Evolutionary conservation across 352 stramenopile genomes (phyloP), one percentile per base, ranked within the genome.

Genomic region (Albugo laibachii): DNA sequence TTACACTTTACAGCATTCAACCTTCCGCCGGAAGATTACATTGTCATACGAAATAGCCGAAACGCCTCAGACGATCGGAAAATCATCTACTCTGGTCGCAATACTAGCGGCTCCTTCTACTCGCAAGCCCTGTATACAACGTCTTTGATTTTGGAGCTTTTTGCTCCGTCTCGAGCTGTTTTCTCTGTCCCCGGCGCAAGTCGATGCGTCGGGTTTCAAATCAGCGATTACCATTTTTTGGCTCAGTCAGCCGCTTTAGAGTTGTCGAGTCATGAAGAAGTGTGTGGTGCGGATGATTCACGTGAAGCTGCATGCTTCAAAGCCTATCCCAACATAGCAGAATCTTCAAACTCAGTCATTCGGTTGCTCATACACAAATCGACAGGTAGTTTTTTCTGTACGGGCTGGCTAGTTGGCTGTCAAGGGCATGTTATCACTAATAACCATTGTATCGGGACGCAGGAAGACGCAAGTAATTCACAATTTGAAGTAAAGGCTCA

Each of bases 371-470:
- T 81, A 27, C 70, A 83, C 56, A 83, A 83, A 45, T 36, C 42
- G 34, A 53, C 45, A 18, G 57, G 61, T 2, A 68, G 60, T 4
- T 80, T 59, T 36, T 82, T 80, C 38, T 88, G 76, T 50, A 84
- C 69, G 14, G 76, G 76, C 14, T 88, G 68, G 68, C 54, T 88
- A 2, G 6, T 84, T 20, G 76, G 76, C n/a, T 78, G 61, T 31
- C 62, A 88, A 15, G 73, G 71, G 13, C 73, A 88, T 45, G n/a
- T 83, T 36, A 39, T 88, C 14, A 86, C 76, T 19, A 88, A 88
- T 62, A 50, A 84, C 46, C 76, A 88, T 59, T 88, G 76, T 62
- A 84, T 88, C 47, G 58, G 50, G 5, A 61, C 48, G 18, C 52
- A 61, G 38, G 31, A 21, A 13, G 50, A 82, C 24, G 76, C 76